Conservation (phyloP, 2,329 filamentous ascomycete species). For the Penicillium polonicum region DNA sequence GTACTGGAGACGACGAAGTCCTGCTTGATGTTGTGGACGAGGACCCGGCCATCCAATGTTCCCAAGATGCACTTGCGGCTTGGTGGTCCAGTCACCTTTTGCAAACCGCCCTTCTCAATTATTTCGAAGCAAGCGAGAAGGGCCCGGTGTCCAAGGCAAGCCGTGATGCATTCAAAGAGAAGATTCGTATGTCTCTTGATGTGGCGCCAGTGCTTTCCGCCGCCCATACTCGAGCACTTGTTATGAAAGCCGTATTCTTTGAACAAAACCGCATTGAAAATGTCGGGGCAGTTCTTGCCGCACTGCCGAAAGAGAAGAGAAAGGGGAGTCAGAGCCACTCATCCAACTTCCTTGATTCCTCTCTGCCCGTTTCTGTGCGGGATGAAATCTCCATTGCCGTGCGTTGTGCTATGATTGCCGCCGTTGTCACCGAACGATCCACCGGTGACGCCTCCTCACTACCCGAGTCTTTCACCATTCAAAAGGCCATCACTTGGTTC, state of each 20-base stretch:
- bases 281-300: slow-evolving; percentile 54
- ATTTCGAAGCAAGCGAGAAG: slow-evolving; percentile 57
- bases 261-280: slow-evolving; percentile 52
- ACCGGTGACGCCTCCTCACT: slow-evolving; percentile 32
- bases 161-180: slow-evolving; percentile 47
- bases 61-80: slow-evolving; percentile 83
- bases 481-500: slow-evolving; percentile 45
- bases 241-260: slow-evolving; percentile 59
- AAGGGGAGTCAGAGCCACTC: slow-evolving; percentile 32
- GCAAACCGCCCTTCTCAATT: slow-evolving; percentile 65
- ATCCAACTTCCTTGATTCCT: slow-evolving; percentile 53
- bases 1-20: slow-evolving; percentile 62
- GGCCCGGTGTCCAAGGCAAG: slow-evolving; percentile 43
- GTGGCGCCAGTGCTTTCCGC: slow-evolving; percentile 76
- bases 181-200: slow-evolving; percentile 67
- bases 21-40: slow-evolving; percentile 82
- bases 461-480: slow-evolving; percentile 38
- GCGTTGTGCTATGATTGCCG: slow-evolving; percentile 59
- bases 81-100: slow-evolving; percentile 81
- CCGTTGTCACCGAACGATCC: slow-evolving; percentile 46
- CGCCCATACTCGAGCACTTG: slow-evolving; percentile 60
- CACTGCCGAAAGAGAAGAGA: slow-evolving; percentile 46
- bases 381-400: slow-evolving; percentile 58
- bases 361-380: slow-evolving; percentile 49
- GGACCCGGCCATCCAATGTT: slow-evolving; percentile 79